Conservation (phyloP, 345 rosid genomes). For the Ceriops decandra region DNA sequence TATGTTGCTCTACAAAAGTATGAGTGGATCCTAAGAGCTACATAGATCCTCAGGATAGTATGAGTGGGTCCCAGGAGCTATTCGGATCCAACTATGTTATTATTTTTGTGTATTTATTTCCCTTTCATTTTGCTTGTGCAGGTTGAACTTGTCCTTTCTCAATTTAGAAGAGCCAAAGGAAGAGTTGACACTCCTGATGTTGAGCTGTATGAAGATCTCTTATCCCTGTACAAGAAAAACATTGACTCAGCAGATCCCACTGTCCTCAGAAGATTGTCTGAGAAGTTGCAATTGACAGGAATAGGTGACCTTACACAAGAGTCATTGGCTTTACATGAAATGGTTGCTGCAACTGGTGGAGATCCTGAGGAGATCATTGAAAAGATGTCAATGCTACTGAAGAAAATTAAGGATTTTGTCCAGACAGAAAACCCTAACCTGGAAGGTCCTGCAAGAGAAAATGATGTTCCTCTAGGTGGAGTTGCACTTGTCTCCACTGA, state of each 20-base stretch:
- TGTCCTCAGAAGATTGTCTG: conserved; percentile 56
- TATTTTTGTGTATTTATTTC: conserved; percentile 2
- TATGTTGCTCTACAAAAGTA: too few relatives aligned
- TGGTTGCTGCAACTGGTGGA: conserved; percentile 66
- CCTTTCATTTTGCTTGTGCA: conserved; percentile 21
- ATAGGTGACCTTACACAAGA: conserved; percentile 81
- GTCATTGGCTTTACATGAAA: conserved; percentile 84
- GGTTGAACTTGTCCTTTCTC: conserved; percentile 87
- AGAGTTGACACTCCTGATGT: conserved; percentile 61
- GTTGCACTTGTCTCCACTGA: conserved; percentile 56
- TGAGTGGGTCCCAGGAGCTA: conserved; percentile 1
- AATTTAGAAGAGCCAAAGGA: conserved; percentile 86
- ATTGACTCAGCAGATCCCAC: conserved; percentile 48
- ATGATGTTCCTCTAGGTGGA: conserved; percentile 36
- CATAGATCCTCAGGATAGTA: too few relatives aligned
- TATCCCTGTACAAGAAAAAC: conserved; percentile 51
- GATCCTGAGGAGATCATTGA: conserved; percentile 80
- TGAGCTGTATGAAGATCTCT: conserved; percentile 60
- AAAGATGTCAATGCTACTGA: conserved; percentile 76
- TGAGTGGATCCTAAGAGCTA: too few relatives aligned
- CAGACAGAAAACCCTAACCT: conserved; percentile 63
- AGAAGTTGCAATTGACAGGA: conserved; percentile 69
- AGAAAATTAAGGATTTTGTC: conserved; percentile 84
- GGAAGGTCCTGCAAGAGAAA: conserved; percentile 45
- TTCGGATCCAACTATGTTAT: neutral